Base-by-base conservation (phyloP, 345 rosid species). In the Rhodomyrtus tomentosa region DNA sequence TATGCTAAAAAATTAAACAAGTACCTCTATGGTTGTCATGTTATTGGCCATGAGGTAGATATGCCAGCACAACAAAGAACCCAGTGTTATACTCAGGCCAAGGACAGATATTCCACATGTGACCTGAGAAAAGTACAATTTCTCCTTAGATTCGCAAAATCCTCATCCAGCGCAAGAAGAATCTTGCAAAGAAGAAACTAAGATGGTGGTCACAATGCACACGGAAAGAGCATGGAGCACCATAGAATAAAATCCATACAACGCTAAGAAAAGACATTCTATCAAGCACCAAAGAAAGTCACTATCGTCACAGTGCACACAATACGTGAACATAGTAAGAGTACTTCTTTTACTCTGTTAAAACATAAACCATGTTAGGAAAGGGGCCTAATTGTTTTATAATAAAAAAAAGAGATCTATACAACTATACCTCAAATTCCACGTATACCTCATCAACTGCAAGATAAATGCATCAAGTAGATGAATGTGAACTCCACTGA, bases 11-110 rank as follows among this genome's bases (percentile, higher is more conserved):
- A 6, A 16, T 48, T 11, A 4, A 25, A 53, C 13, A 13, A 29
- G 52, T 52, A 94, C 98, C 98, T 96, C 98, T 84, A 93, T 94
- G 56, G 96, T 94, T 72, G 98, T 95, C 99, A 94, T 91, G 87
- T 94, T 94, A 82, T 83, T 93, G 80, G 92, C 83, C 20, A 92
- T 84, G 72, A 96, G 98, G 88, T 93, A 95, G 84, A 94, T 89
- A 89, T 96, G 98, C 95, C 95, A 95, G 86, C 91, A 94, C 86
- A 95, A 88, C 72, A 96, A 93, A 87, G 94, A 91, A 81, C 94
- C 96, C 42, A 95, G 88, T 45, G 90, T 89, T 52, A 87, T 55
- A 85, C 89, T 87, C 89, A 95, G 86, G 72, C 87, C 90, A 49
- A 88, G 12, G 92, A 89, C 84, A 87, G 90, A 50, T 84, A 74